Evolutionary conservation across 306 rosid genomes (phyloP), one percentile per base, ranked within the genome.

Genomic region (Rosa rugosa): DNA sequence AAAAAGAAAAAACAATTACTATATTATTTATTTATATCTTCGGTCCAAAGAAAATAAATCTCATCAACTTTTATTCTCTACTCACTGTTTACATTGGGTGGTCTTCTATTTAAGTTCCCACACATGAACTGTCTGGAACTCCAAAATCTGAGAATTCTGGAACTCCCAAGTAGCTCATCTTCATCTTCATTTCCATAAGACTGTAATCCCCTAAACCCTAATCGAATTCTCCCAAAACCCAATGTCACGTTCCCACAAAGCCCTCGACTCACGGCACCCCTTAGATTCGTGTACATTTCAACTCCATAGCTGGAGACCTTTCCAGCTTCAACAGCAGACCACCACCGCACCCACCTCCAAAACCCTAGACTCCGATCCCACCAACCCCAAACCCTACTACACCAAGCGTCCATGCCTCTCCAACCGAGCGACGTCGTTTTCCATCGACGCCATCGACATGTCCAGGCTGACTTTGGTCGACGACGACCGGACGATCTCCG

Each of bases 361-460:
- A 85, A 54, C 84, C 86, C 84, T 87, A 57, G 91, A 87, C 67
- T 65, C 89, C 42, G 88, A 88, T 53, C 56, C 89, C 53, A 12
- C 81, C 2, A 25, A 68, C 40, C 41, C 89, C 7, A 83, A 77
- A 53, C 85, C 86, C 22, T 85, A 82, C 69, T 57, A 85, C 81
- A 65, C 89, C 83, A 95, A 96, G 59, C 92, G 98, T 6, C 99
- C 98, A 34, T 96, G 99, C 85, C 93, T 89, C 72, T 89, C 99
- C 73, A 97, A 91, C 45, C 96, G 99, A 9, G 40, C 94, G 11
- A 94, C 98, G 1, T 84, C 94, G 1, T 88, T 93, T 53, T 85
- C 93, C 0, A 70, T 87, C 65, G 96, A 84, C 44, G 77, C 90
- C 45, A 69, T 87, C 53, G 97, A 96, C 82, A 74, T 96, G 69